Conservation (phyloP, 2,329 filamentous ascomycete species). For the Cadophora gregata region DNA sequence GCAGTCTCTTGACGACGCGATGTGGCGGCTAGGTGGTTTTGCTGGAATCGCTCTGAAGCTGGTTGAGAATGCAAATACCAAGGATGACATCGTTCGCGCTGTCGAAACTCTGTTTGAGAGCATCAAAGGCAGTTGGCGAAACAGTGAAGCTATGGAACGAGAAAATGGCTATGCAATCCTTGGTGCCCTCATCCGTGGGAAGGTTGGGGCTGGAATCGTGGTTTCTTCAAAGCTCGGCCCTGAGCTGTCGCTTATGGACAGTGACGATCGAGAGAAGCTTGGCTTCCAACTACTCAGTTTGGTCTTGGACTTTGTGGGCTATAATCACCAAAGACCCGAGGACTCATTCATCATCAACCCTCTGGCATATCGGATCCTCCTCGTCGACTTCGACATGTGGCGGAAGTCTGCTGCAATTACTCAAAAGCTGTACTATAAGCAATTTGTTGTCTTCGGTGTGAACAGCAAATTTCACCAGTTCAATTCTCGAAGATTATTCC, state of each 20-base stretch:
- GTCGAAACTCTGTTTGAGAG: constrained; percentile 86
- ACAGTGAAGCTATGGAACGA: constrained; percentile 97
- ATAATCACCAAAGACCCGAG: constrained; percentile 77
- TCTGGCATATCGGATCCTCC: constrained; percentile 86
- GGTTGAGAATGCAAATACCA: constrained; percentile 75
- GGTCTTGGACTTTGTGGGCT: constrained; percentile 87
- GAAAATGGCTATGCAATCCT: constrained; percentile 93
- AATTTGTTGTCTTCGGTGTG: constrained; percentile 88
- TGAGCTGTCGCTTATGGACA: constrained; percentile 49
- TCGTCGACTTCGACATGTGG: constrained; percentile 96
- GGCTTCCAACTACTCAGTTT: constrained; percentile 73
- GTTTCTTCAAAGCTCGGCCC: constrained; percentile 44
- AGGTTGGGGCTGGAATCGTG: constrained; percentile 64
- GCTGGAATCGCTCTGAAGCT: constrained; percentile 84
- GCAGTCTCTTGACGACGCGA: constrained; percentile 85
- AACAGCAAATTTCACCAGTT: constrained; percentile 92
- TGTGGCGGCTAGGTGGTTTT: constrained; percentile 93
- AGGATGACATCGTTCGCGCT: constrained; percentile 74
- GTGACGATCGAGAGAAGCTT: constrained; percentile 60
- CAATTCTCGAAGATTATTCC: constrained; percentile 82
- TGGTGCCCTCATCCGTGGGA: constrained; percentile 81
- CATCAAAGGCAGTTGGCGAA: constrained; percentile 91
- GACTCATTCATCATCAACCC: constrained; percentile 96
- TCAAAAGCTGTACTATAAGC: constrained; percentile 89
- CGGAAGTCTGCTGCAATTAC: constrained; percentile 76